Evolutionary conservation across 305 asterid genomes (phyloP).

Genomic region (Fraxinus angustifolia): DNA sequence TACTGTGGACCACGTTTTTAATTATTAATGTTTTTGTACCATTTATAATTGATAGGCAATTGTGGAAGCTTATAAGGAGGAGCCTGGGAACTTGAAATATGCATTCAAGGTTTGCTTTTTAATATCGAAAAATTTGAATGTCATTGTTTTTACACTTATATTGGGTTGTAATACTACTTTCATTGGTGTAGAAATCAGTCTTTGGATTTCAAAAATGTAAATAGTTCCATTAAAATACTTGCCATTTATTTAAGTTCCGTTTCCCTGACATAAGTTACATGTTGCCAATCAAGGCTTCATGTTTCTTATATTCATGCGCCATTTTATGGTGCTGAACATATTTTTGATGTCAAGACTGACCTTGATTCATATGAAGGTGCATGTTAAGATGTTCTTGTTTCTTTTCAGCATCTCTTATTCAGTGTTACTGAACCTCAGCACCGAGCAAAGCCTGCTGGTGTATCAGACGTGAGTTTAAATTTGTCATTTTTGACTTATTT

Average conservation of each 20-base stretch:
- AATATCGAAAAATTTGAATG: not conserved
- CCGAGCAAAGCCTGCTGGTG: slow-evolving; percentile 79
- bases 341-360: not conserved
- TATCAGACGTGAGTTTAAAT: slow-evolving; percentile 81
- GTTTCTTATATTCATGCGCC: not conserved
- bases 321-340: not conserved
- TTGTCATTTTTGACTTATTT: slow-evolving; percentile 18
- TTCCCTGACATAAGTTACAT: not conserved
- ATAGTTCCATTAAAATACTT: not conserved
- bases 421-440: slow-evolving; percentile 83
- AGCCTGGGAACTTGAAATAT: slow-evolving; percentile 76
- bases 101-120: slow-evolving; percentile 71
- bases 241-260: not conserved
- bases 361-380: not conserved
- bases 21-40: slow-evolving; percentile 5
- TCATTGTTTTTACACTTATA: not conserved
- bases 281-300: not conserved
- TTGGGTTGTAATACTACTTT: not conserved
- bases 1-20: not conserved
- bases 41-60: slow-evolving; percentile 43
- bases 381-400: slow-evolving; percentile 22
- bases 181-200: slow-evolving; percentile 1
- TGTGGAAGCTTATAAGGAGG: slow-evolving; percentile 91
- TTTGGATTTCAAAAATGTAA: not conserved
- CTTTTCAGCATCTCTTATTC: slow-evolving; percentile 87